Conservation (phyloP, 2,329 filamentous ascomycete species). For the Setomelanomma holmii region DNA sequence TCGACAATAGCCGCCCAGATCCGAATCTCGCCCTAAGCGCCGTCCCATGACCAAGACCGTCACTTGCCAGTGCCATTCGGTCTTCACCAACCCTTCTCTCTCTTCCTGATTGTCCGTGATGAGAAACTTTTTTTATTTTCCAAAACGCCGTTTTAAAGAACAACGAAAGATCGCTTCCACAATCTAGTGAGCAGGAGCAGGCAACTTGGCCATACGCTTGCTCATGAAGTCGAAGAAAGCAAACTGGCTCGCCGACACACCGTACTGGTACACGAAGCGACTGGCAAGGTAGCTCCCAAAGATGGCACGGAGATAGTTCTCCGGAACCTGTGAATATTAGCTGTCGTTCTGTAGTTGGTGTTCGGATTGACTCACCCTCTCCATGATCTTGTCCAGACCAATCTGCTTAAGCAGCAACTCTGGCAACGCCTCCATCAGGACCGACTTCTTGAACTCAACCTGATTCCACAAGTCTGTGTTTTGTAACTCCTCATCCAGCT, state of each 20-base stretch:
- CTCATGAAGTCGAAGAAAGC: conserved; percentile 92
- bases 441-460: conserved; percentile 74
- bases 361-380: conserved; percentile 70
- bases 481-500: conserved; percentile 94
- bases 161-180: neutral
- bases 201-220: conserved; percentile 52
- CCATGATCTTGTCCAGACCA: conserved; percentile 84
- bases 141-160: neutral
- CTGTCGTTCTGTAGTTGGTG: too few species aligned
- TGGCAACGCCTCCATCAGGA: conserved; percentile 86
- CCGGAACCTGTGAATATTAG: conserved; percentile 68
- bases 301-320: conserved; percentile 90
- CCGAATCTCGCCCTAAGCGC: neutral
- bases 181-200: conserved; percentile 8
- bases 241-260: conserved; percentile 91
- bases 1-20: neutral
- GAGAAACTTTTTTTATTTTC: neutral
- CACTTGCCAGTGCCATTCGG: neutral
- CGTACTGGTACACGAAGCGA: conserved; percentile 95
- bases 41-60: neutral
- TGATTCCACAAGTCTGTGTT: conserved; percentile 91
- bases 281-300: conserved; percentile 96
- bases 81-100: neutral
- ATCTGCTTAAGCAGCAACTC: conserved; percentile 85
- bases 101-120: neutral